A percentile compares a stretch with the other conserved stretches of the same genome.
Evolutionary conservation across 1,284 basidiomycete species (phyloP).

Genomic region (Uromyces viciae-fabae): DNA sequence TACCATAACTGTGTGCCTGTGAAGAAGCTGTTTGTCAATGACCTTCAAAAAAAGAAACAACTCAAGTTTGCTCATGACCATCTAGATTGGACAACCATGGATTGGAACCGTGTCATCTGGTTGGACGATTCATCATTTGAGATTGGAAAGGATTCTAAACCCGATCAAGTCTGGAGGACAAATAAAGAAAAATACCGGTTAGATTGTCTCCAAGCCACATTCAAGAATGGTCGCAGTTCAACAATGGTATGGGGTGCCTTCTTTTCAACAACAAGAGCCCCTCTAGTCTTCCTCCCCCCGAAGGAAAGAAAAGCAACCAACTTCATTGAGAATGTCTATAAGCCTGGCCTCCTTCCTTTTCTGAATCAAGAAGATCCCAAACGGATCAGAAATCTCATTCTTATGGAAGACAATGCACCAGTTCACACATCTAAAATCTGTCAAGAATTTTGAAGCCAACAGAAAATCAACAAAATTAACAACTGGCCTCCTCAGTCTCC

Average conservation of each 20-base stretch:
- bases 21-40: neutral
- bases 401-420: constrained; percentile 27
- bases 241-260: neutral
- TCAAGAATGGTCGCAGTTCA: neutral
- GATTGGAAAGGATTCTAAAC: neutral
- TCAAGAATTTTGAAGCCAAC: neutral
- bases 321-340: neutral
- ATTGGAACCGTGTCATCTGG: constrained; percentile 1
- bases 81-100: neutral
- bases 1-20: neutral
- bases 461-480: neutral
- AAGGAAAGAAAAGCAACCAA: neutral
- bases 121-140: constrained; percentile 13
- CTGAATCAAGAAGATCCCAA: neutral
- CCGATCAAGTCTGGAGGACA: neutral
- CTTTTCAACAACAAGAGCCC: neutral
- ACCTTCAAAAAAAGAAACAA: neutral
- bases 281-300: neutral
- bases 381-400: neutral
- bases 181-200: neutral
- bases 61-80: neutral
- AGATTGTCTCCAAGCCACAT: constrained; percentile 1
- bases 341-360: neutral
- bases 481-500: constrained; percentile 51
- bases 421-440: neutral